A percentile compares a stretch with the other conserved stretches of the same genome.
Evolutionary conservation across 805 yeast species (phyloP).

Genomic region (Candida wancherniae): DNA sequence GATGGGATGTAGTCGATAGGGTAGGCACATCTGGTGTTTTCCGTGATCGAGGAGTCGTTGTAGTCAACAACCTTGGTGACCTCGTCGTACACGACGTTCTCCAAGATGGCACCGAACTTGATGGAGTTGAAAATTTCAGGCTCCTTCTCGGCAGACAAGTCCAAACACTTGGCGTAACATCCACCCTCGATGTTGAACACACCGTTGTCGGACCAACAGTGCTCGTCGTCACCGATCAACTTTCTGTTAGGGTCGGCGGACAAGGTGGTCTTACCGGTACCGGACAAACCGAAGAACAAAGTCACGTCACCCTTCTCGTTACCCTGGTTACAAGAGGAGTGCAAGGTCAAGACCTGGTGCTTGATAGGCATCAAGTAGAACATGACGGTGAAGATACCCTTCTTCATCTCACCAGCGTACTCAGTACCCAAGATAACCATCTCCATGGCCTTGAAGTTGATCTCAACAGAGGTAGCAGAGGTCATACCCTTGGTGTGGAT

Average conservation of each 20-base stretch:
- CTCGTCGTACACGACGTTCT: slow-evolving; percentile 86
- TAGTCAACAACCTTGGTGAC: slow-evolving; percentile 79
- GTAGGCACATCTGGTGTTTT: slow-evolving; percentile 97
- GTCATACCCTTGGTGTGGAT: slow-evolving; percentile 96
- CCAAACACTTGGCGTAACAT: slow-evolving; percentile 96
- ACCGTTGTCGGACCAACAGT: slow-evolving; percentile 98
- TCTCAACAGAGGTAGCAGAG: slow-evolving; percentile 90
- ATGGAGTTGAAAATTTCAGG: slow-evolving; percentile 97
- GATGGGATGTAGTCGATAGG: slow-evolving; percentile 96
- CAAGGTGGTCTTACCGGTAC: slow-evolving; percentile 97
- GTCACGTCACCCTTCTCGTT: slow-evolving; percentile 77
- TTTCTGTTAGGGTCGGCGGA: slow-evolving; percentile 93
- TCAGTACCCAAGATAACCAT: slow-evolving; percentile 98
- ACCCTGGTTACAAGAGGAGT: slow-evolving; percentile 95
- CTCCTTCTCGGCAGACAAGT: slow-evolving; percentile 84
- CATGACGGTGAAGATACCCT: slow-evolving; percentile 98
- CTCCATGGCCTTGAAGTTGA: slow-evolving; percentile 96
- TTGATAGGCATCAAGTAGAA: slow-evolving; percentile 96
- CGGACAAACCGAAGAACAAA: slow-evolving; percentile 92
- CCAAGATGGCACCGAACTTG: slow-evolving; percentile 90
- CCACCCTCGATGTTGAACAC: slow-evolving; percentile 99
- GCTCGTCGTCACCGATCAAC: slow-evolving; percentile 98
- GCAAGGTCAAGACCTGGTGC: slow-evolving; percentile 86
- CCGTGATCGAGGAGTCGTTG: slow-evolving; percentile 76
- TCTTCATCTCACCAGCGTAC: slow-evolving; percentile 99